Percentiles rank a stretch among this genome's conserved stretches.
Evolutionary conservation across 1,284 basidiomycete species (phyloP).

Genomic region (Fomes fomentarius): DNA sequence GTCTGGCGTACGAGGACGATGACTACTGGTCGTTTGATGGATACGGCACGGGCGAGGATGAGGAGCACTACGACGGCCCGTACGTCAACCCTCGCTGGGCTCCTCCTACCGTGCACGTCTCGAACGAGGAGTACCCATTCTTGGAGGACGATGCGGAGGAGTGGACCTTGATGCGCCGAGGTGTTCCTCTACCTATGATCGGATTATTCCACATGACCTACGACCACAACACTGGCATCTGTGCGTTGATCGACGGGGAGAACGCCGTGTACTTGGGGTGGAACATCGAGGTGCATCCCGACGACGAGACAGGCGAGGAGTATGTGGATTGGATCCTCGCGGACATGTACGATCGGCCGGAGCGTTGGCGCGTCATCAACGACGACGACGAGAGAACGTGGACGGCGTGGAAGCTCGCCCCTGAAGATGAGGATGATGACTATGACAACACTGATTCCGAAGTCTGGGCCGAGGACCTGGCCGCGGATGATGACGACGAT

Average conservation of each 20-base stretch:
- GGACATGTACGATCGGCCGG: constrained; percentile 51
- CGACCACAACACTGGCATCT: constrained; percentile 52
- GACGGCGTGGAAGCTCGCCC: constrained; percentile 53
- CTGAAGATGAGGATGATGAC: constrained; percentile 43
- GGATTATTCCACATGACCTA: constrained; percentile 58
- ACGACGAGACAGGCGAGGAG: constrained; percentile 52
- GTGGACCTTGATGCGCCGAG: constrained; percentile 58
- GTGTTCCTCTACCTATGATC: constrained; percentile 63
- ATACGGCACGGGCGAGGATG: constrained; percentile 38
- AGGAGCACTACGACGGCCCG: constrained; percentile 37
- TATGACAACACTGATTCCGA: constrained; percentile 60
- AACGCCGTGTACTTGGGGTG: constrained; percentile 62
- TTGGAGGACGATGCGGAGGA: constrained; percentile 41
- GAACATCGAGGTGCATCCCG: constrained; percentile 56
- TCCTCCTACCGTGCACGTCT: constrained; percentile 48
- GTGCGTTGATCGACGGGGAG: constrained; percentile 40
- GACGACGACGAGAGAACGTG: constrained; percentile 39
- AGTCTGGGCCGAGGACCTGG: constrained; percentile 37
- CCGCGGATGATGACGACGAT: constrained; percentile 19
- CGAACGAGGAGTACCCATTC: constrained; percentile 40
- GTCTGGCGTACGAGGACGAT: constrained; percentile 30
- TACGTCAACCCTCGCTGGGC: constrained; percentile 57
- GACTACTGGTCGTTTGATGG: constrained; percentile 40
- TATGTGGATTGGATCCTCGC: constrained; percentile 53
- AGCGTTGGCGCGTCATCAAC: constrained; percentile 51